A percentile compares a stretch with the other conserved stretches of the same genome.
Conservation (phyloP, 2,329 filamentous ascomycete species). For the Aureobasidium lini region DNA sequence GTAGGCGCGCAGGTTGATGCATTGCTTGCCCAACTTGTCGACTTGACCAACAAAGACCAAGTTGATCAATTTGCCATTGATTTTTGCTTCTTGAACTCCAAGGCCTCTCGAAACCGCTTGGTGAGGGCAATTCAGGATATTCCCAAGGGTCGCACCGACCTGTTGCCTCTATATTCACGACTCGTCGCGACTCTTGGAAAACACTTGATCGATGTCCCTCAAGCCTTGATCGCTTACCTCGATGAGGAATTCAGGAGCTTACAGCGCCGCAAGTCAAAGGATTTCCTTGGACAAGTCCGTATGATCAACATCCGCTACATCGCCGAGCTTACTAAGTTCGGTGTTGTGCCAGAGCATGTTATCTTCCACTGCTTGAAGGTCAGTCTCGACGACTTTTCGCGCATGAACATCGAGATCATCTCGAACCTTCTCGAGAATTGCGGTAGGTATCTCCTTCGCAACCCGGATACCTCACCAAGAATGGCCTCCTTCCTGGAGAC, state of each 20-base stretch:
- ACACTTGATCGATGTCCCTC: slow-evolving; percentile 91
- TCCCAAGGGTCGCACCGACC: slow-evolving; percentile 84
- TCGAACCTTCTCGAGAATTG: slow-evolving; percentile 95
- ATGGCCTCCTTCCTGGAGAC: slow-evolving; percentile 95
- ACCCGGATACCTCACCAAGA: slow-evolving; percentile 82
- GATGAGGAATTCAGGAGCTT: slow-evolving; percentile 96
- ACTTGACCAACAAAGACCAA: slow-evolving; percentile 82
- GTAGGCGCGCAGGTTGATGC: slow-evolving; percentile 95
- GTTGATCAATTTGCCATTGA: slow-evolving; percentile 91
- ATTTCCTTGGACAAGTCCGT: slow-evolving; percentile 89
- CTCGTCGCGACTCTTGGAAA: slow-evolving; percentile 87
- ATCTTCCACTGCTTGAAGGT: slow-evolving; percentile 99
- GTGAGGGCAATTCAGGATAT: slow-evolving; percentile 91
- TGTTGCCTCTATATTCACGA: slow-evolving; percentile 85
- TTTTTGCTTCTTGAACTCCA: slow-evolving; percentile 97
- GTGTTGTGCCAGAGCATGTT: slow-evolving; percentile 94
- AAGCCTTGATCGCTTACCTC: slow-evolving; percentile 82
- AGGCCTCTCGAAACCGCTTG: slow-evolving; percentile 89
- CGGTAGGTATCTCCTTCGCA: slow-evolving; percentile 85
- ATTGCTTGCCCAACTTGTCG: slow-evolving; percentile 77
- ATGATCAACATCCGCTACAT: slow-evolving; percentile 96
- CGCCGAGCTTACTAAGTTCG: slow-evolving; percentile 94
- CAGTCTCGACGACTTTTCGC: slow-evolving; percentile 91
- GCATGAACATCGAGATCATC: slow-evolving; percentile 99
- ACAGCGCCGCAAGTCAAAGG: slow-evolving; percentile 93